Conservation (phyloP, 352 stramenopile species). For the Peronospora belbahrii region DNA sequence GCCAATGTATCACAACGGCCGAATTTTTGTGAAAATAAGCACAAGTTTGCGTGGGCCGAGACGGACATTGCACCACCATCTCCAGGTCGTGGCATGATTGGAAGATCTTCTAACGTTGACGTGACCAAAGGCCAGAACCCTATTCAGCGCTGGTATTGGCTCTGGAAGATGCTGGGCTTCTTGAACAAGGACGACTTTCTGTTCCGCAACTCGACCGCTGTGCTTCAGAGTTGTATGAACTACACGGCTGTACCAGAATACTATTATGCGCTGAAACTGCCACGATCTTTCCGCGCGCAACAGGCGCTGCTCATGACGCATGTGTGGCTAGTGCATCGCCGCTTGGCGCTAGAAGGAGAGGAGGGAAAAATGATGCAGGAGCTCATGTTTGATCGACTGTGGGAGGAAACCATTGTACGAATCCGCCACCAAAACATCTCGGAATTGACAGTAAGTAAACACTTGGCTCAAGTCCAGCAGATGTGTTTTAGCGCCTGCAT, state of each 20-base stretch:
- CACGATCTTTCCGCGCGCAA: constrained; percentile 85
- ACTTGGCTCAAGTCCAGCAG: constrained; percentile 93
- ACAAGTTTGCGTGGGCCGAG: constrained; percentile 61
- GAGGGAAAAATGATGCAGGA: constrained; percentile 88
- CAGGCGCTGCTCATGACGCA: constrained; percentile 92
- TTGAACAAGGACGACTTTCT: constrained; percentile 81
- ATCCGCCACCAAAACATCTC: constrained; percentile 91
- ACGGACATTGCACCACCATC: constrained; percentile 78
- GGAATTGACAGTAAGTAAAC: constrained; percentile 94
- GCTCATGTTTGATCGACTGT: constrained; percentile 94
- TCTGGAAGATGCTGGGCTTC: constrained; percentile 78
- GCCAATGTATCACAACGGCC: constrained; percentile 4
- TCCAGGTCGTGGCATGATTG: constrained; percentile 58
- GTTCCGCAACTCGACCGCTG: constrained; percentile 58
- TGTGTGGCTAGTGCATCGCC: constrained; percentile 94
- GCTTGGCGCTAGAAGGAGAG: constrained; percentile 75
- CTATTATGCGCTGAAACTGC: constrained; percentile 56
- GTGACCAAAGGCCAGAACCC: constrained; percentile 55
- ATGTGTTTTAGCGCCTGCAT: constrained; percentile 91
- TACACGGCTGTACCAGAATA: constrained; percentile 65
- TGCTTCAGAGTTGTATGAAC: constrained; percentile 84
- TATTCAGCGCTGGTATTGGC: constrained; percentile 72
- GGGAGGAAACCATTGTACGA: constrained; percentile 91
- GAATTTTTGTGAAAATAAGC: constrained; percentile 1
- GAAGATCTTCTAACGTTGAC: constrained; percentile 74